Evolutionary conservation across 148 eudicot species (phyloP), one percentile per base, ranked within the genome.

Genomic region (Diospyros kaki): DNA sequence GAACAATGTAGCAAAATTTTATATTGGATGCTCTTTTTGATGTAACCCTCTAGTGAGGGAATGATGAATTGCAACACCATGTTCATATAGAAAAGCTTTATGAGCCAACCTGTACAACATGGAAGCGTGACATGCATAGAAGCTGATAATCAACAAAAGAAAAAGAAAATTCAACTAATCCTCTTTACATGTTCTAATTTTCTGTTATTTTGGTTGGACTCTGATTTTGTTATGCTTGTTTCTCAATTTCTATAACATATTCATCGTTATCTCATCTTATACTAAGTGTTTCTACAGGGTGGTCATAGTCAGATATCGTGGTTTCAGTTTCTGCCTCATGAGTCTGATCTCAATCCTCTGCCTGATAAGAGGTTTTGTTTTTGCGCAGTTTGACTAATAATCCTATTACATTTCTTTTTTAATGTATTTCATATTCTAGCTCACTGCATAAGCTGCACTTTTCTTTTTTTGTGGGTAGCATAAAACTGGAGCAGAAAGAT

Each of bases 311-410:
- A 90, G 75, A 72, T 94, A 80, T 87, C 97, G 46, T 94, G 98
- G 98, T 94, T 90, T 70, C 97, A 94, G 84, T 92, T 90, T 82
- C 89, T 90, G 64, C 92, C 97, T 1, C 79, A 82, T 76, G 97
- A 94, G 67, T 85, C 86, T 38, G 92, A 88, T 77, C 74, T 81
- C 73, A 85, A 79, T 58, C 78, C 82, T 11, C 73, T 87, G 53
- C 84, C 92, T 39, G 95, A 89, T 68, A 87, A 85, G 83, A 91
- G 98, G 98, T 94, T 64, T 69, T 58, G 2, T 44, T 28, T 74
- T 66, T 10, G 46, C 48, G 8, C 40, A 46, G 12, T 63, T 9
- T 50, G 73, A 54, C 13, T n/a, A 14, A 2, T 53, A 13, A 18
- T 4, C 52, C 3, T 43, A 10, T n/a, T 62, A 46, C 28, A 11